These are phyloP conservation scores for Aspergillus melleus DNA, from an alignment of 2,329 filamentous ascomycete species.

Conservation along the genomic window DNA sequence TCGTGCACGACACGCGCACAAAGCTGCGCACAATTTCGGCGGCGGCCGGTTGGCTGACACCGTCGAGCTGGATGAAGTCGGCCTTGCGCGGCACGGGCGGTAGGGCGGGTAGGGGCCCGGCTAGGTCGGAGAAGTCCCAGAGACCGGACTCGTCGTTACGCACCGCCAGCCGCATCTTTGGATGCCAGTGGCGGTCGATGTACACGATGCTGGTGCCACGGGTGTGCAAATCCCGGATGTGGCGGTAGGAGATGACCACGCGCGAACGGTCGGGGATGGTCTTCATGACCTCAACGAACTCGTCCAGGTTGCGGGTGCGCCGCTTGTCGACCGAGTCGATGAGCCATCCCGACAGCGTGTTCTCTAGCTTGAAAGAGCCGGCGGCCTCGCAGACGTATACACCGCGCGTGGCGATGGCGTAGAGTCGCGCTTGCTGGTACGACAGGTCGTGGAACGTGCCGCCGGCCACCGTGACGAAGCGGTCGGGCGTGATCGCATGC, in stretches of 20 bases:
- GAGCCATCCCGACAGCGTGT: conserved; percentile 87
- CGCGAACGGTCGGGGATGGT: conserved; percentile 76
- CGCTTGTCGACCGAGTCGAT: conserved; percentile 91
- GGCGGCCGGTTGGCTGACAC: conserved; percentile 84
- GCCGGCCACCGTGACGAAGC: conserved; percentile 91
- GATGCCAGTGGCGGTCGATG: conserved; percentile 92
- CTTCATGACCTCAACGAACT: conserved; percentile 90
- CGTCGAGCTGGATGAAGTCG: conserved; percentile 88
- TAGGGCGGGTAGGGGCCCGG: conserved; percentile 73
- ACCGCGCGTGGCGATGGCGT: conserved; percentile 86
- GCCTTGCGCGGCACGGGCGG: conserved; percentile 73
- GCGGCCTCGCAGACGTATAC: conserved; percentile 94
- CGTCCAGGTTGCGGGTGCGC: conserved; percentile 80
- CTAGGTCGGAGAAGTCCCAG: conserved; percentile 91
- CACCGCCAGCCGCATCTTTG: conserved; percentile 88
- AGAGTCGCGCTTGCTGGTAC: conserved; percentile 95
- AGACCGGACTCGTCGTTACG: conserved; percentile 86
- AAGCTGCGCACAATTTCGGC: conserved; percentile 93
- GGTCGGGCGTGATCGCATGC: conserved; percentile 91
- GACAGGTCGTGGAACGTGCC: conserved; percentile 95
- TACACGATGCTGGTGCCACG: conserved; percentile 90
- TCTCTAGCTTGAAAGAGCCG: conserved; percentile 93
- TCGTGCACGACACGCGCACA: conserved; percentile 85
- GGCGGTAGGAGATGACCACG: conserved; percentile 93
- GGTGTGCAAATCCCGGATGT: conserved; percentile 91